Percentiles rank a stretch among this genome's conserved stretches.
phyloP scores from a whole-genome alignment of 495 filamentous ascomycete species.

The Podospora conica region DNA sequence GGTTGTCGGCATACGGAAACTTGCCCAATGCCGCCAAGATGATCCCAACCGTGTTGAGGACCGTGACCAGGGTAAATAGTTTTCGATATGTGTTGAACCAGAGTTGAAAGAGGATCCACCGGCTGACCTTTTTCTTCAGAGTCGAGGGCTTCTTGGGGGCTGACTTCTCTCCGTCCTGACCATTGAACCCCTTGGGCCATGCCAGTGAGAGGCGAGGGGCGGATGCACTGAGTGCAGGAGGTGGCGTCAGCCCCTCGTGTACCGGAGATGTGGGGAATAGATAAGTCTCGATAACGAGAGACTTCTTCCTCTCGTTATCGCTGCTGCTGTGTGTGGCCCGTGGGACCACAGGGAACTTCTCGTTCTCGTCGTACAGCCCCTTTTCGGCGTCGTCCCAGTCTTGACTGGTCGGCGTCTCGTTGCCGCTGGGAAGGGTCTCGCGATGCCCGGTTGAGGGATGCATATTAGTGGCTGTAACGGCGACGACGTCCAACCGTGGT shows the following conservation, averaged over 20 bases:
- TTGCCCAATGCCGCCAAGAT: conserved; percentile 30
- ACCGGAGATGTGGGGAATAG: conserved; percentile 26
- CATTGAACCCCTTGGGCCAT: conserved; percentile 17
- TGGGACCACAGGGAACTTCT: conserved; percentile 21
- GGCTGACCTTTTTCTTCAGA: conserved; percentile 26
- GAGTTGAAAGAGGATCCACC: conserved; percentile 35
- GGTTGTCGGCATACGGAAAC: conserved; percentile 38
- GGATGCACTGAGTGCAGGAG: conserved; percentile 14
- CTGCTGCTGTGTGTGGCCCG: conserved; percentile 23
- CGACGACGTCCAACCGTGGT: not conserved
- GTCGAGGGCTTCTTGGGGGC: not conserved
- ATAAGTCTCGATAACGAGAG: conserved; percentile 21
- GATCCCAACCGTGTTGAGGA: conserved; percentile 36
- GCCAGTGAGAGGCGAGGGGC: conserved; percentile 28
- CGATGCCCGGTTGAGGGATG: conserved; percentile 19
- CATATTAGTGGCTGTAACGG: conserved; percentile 12
- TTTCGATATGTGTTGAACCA: conserved; percentile 46
- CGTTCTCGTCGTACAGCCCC: conserved; percentile 34
- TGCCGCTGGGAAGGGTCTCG: conserved; percentile 4
- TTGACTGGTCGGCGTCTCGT: conserved; percentile 9
- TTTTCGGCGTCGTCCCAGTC: conserved; percentile 37
- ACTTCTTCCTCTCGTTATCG: conserved; percentile 16
- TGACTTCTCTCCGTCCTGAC: conserved; percentile 12
- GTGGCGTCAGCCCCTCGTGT: conserved; percentile 36
- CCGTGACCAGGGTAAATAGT: conserved; percentile 38